Percentiles rank a stretch among this genome's conserved stretches.
These are phyloP conservation scores for Leccinum angustisporum DNA, from an alignment of 1,284 basidiomycete genomes.

Conservation along the genomic window DNA sequence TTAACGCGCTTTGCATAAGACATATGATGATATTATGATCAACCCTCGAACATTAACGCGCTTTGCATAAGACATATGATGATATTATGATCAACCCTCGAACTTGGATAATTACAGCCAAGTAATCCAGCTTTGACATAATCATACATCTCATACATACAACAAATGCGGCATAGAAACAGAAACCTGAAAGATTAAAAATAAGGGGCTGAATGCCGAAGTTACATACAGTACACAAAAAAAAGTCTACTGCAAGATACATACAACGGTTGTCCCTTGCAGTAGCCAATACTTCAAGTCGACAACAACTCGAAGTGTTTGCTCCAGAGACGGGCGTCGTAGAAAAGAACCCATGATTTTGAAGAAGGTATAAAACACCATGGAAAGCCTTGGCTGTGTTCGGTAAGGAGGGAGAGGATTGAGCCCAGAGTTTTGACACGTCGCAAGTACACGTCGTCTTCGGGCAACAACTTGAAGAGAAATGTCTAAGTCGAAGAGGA, in stretches of 20 bases:
- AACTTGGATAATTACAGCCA: background rate
- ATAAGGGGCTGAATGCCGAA: background rate
- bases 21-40: no score
- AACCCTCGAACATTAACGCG: background rate
- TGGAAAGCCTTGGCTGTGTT: background rate
- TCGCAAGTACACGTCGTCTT: background rate
- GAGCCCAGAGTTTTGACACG: background rate
- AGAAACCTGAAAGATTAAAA: background rate
- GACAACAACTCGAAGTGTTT: background rate
- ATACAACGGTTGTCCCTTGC: background rate
- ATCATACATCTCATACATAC: background rate
- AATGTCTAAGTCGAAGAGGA: background rate
- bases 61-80: background rate
- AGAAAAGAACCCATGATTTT: background rate
- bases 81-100: background rate
- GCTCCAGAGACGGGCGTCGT: background rate
- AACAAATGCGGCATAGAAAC: background rate
- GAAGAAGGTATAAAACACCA: background rate
- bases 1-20: no score
- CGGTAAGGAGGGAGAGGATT: background rate
- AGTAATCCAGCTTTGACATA: background rate
- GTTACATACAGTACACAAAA: background rate
- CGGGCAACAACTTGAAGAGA: background rate
- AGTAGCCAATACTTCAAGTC: background rate
- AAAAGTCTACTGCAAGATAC: background rate